Evolutionary conservation across 768 basidiomycete genomes (phyloP), one percentile per base, ranked within the genome.

Genomic region (Rhodotorula graminis): DNA sequence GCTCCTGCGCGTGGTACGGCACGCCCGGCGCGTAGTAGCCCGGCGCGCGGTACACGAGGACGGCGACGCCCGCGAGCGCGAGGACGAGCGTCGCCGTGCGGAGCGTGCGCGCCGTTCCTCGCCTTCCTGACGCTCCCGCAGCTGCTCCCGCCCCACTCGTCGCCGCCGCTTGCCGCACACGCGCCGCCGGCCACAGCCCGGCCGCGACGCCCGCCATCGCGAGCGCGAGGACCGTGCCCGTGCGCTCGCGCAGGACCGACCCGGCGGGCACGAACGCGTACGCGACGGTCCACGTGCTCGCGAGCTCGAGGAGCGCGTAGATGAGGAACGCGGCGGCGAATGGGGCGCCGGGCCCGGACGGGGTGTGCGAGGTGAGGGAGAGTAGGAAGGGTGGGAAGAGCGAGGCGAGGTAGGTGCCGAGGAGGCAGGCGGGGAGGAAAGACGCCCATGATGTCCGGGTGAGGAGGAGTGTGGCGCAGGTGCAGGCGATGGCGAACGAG

Each of bases 1-100:
- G 83, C 25, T 87, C 84, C 7, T 58, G 50, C 2, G 64, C 44
- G 25, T 59, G 33, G 64, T 65, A 62, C 47, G 71, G 66, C 52
- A 37, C 23, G 18, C 31, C 61, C 11, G 56, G 44, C 23, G 49
- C 57, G 42, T 4, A 44, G 27, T 25, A 52, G n/a, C 37, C 33
- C 42, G 11, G 46, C 19, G 33, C 12, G 23, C 64, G 62, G 61
- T 49, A 65, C 57, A 49, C 7, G 44, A 64, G 27, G 29, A 50
- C 40, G 49, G 33, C 23, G 37, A 57, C 3, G 6, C 56, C 55
- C 58, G 29, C 5, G 37, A 73, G 55, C 29, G 63, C 21, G 68
- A 69, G 15, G 53, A 61, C 52, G 46, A 57, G n/a, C 37, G 52
- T 23, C 7, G 65, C 50, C 46, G n/a, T 11, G 57, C 25, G 33